A percentile compares a stretch with the other conserved stretches of the same genome.
These are phyloP conservation scores for Davidsoniella australis DNA, from an alignment of 2,329 filamentous ascomycete genomes.

Conservation along the genomic window DNA sequence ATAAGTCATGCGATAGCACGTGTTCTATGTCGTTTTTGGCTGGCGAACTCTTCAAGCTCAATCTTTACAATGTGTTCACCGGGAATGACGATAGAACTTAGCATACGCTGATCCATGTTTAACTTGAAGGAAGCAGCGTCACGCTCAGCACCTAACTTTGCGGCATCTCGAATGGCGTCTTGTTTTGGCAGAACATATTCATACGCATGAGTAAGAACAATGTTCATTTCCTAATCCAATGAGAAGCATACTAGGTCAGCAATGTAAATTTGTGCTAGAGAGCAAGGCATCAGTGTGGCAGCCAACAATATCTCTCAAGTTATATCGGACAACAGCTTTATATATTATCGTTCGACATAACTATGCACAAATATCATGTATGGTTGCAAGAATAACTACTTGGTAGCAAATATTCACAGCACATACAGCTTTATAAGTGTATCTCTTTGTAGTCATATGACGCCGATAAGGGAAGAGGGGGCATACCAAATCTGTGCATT, in stretches of 20 bases:
- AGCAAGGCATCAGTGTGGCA: too few relatives aligned
- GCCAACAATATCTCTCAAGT: too few relatives aligned
- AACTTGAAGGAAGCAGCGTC: background rate
- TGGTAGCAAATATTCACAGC: background rate
- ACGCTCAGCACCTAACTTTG: constrained; percentile 2
- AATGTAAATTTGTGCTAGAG: background rate
- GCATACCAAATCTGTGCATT: constrained; percentile 79
- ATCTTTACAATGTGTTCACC: constrained; percentile 75
- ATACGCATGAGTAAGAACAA: constrained; percentile 71
- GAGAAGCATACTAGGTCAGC: background rate
- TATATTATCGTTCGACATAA: too few relatives aligned
- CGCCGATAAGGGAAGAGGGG: constrained; percentile 13
- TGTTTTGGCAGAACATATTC: constrained; percentile 68
- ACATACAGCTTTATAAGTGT: background rate
- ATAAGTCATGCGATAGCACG: constrained; percentile 8
- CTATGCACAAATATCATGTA: too few relatives aligned
- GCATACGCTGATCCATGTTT: constrained; percentile 34
- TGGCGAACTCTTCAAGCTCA: constrained; percentile 63
- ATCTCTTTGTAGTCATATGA: background rate
- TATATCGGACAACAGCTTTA: too few relatives aligned
- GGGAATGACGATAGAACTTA: constrained; percentile 80
- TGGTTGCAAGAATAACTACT: too few relatives aligned
- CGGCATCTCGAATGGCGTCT: constrained; percentile 25
- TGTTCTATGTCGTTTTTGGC: constrained; percentile 26
- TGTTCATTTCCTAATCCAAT: constrained; percentile 56